Evolutionary conservation across 2,329 filamentous ascomycete genomes (phyloP).

Genomic region (Claviceps fusiformis): DNA sequence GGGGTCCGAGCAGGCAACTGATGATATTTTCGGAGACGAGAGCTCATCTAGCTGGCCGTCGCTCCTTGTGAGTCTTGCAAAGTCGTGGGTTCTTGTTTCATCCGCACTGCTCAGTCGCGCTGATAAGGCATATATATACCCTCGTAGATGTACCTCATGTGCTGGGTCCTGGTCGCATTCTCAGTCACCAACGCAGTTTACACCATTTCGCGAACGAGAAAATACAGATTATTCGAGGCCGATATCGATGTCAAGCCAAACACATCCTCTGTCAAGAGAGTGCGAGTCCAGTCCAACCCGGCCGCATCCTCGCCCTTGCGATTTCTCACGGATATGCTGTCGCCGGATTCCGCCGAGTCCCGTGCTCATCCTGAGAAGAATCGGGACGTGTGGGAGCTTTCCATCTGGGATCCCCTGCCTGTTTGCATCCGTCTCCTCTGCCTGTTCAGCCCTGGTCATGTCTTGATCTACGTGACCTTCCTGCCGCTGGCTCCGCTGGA

Average conservation of each 20-base stretch:
- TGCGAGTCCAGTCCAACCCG: slow-evolving; percentile 76
- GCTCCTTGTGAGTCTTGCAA: slow-evolving; percentile 33
- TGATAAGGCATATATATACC: not conserved
- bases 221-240: slow-evolving; percentile 84
- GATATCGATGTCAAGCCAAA: slow-evolving; percentile 61
- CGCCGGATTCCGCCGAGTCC: slow-evolving; percentile 59
- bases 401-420: slow-evolving; percentile 85
- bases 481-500: slow-evolving; percentile 66
- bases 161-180: slow-evolving; percentile 53
- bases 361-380: slow-evolving; percentile 71
- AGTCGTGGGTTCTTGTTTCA: no score
- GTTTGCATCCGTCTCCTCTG: slow-evolving; percentile 73
- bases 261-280: slow-evolving; percentile 78
- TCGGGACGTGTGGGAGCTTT: slow-evolving; percentile 87
- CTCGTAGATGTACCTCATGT: slow-evolving; percentile 49
- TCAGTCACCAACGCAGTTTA: slow-evolving; percentile 69
- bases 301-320: slow-evolving; percentile 64
- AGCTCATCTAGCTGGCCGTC: slow-evolving; percentile 51
- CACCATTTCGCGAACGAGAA: slow-evolving; percentile 66
- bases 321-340: slow-evolving; percentile 55
- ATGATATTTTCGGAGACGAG: slow-evolving; percentile 77
- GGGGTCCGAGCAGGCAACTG: slow-evolving; percentile 36
- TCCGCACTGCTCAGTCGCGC: not conserved
- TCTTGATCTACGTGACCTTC: slow-evolving; percentile 81
- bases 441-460: slow-evolving; percentile 83